phyloP scores from a whole-genome alignment of 306 rosid genomes.

The Corylus americana region DNA sequence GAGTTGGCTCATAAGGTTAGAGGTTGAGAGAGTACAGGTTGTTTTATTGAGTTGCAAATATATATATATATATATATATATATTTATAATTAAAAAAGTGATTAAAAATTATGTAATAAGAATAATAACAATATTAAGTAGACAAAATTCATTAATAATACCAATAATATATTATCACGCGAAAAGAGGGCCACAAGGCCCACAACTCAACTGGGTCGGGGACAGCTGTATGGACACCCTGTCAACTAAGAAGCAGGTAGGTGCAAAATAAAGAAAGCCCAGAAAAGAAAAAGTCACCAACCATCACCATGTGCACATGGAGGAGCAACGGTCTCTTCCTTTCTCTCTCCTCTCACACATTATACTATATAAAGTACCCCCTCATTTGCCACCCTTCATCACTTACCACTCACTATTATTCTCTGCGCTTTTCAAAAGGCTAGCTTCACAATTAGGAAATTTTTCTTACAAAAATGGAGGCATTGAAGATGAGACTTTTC shows the following conservation, averaged over 20 bases:
- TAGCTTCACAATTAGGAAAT: not conserved
- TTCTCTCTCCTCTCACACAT: constrained; percentile 8
- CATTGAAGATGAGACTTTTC: constrained; percentile 37
- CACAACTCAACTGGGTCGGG: constrained; percentile 29
- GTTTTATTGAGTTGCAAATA: no score
- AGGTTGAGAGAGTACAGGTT: no score
- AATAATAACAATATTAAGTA: no score
- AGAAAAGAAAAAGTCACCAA: not conserved
- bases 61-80: no score
- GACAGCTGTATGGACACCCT: constrained; percentile 52
- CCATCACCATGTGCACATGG: not conserved
- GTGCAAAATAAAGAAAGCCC: constrained; percentile 11
- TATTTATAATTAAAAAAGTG: no score
- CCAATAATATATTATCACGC: no score
- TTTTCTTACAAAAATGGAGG: constrained; percentile 34
- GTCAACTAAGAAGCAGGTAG: constrained; percentile 36
- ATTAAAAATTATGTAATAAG: no score
- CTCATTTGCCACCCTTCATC: not conserved
- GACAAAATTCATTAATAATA: no score
- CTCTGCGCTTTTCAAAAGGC: not conserved
- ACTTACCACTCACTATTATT: not conserved
- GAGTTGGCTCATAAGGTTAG: no score
- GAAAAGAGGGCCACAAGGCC: not conserved
- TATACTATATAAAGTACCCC: constrained; percentile 26
- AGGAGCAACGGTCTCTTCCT: not conserved